Percentiles rank a stretch among this genome's conserved stretches.
Evolutionary conservation across 257 asterid genomes (phyloP).

Genomic region (Solanum paucissectum): DNA sequence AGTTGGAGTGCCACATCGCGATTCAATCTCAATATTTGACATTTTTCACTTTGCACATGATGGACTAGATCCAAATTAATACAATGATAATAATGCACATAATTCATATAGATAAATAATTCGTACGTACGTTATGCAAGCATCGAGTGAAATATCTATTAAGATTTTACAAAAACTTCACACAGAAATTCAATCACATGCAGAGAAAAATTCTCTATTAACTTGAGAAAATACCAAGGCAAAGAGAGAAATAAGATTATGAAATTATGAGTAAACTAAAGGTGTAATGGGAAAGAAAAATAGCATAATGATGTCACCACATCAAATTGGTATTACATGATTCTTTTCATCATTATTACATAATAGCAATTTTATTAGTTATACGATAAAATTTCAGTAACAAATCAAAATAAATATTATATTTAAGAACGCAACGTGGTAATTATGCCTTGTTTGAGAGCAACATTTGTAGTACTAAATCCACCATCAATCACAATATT

Average conservation of each 20-base stretch:
- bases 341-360: background rate
- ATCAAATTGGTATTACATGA: background rate
- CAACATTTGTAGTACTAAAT: conserved; percentile 14
- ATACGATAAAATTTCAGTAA: background rate
- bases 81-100: too few relatives aligned
- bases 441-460: background rate
- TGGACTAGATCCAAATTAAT: too few relatives aligned
- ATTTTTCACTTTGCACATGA: too few relatives aligned
- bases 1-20: too few relatives aligned
- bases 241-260: background rate
- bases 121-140: too few relatives aligned
- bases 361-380: background rate
- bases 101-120: too few relatives aligned
- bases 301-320: background rate
- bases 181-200: too few relatives aligned
- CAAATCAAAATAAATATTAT: background rate
- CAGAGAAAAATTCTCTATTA: too few relatives aligned
- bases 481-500: conserved; percentile 36
- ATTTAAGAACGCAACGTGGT: background rate
- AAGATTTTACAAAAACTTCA: too few relatives aligned
- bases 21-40: too few relatives aligned
- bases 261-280: background rate
- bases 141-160: too few relatives aligned
- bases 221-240: background rate
- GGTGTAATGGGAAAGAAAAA: background rate